Base-by-base conservation (phyloP, 768 basidiomycete species). In the Kwoniella sp. region DNA sequence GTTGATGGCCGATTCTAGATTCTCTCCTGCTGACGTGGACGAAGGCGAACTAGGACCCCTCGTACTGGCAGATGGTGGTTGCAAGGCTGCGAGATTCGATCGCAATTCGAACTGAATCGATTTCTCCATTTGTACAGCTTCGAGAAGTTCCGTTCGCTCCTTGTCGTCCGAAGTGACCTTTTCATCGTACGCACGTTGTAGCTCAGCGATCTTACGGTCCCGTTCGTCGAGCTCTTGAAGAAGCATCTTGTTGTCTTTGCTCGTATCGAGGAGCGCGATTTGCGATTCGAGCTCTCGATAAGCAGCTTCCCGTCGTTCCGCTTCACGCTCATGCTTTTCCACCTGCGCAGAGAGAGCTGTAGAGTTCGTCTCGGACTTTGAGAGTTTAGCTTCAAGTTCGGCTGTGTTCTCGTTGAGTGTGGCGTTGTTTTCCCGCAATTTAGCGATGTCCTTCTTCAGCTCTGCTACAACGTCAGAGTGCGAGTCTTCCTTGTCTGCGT, bases 171-270 rank as follows among this genome's bases (percentile, higher is more conserved):
- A 61, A 4, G 53, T 48, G 76, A 91, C 87, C 86, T 91, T 91
- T 67, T 89, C 89, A 71, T 92, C 87, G 86, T 92, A 90, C 65
- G 89, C 88, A 71, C 84, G 81, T 79, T 96, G 92, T 26, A 98
- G 83, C 58, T 87, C 88, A 55, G 85, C 85, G 15, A 97, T 86
- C 72, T 84, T 87, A 63, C 82, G 84, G 80, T 97, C 93, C 64
- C 93, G 86, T 65, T 87, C 85, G 79, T 96, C 93, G 9, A 98
- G 84, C 75, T 95, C 92, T 15, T 85, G 83, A 26, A 83, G 74
- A 1, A 84, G 75, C 54, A 90, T 85, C 89, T 92, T 95, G 71
- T 85, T 88, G 68, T 92, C 87, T 4, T 72, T 71, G 25, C 66
- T 73, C 22, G 68, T 87, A 84, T 82, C 81, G 56, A 96, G 82